Evolutionary conservation across 257 asterid genomes (phyloP).

Genomic region (Echium plantagineum): DNA sequence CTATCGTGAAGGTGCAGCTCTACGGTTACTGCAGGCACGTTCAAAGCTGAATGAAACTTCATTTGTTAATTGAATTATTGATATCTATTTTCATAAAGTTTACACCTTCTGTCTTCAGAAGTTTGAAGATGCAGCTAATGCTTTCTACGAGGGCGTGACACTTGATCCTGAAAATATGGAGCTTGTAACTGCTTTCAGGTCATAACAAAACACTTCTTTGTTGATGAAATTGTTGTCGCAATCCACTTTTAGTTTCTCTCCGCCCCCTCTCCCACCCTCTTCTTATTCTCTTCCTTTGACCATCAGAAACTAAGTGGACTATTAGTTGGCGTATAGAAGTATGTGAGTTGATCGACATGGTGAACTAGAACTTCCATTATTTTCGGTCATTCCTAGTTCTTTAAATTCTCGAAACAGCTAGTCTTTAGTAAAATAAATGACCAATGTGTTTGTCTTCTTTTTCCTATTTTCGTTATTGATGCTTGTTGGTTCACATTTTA

Average conservation of each 20-base stretch:
- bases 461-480: not conserved
- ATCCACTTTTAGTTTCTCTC: not conserved
- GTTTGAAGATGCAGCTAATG: slow-evolving; percentile 88
- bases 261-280: not conserved
- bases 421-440: no score
- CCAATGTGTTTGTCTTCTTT: no score
- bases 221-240: slow-evolving; percentile 1
- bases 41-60: not conserved
- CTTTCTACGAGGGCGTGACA: slow-evolving; percentile 84
- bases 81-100: slow-evolving; percentile 4
- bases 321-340: no score
- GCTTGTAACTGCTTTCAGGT: slow-evolving; percentile 95
- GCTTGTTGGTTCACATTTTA: not conserved
- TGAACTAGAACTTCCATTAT: no score
- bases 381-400: not conserved
- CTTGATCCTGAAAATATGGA: slow-evolving; percentile 81
- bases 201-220: not conserved
- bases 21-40: slow-evolving; percentile 60
- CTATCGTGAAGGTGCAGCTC: slow-evolving; percentile 95
- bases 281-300: no score
- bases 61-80: not conserved
- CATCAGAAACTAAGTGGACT: no score
- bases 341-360: no score
- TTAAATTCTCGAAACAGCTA: no score
- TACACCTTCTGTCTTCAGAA: slow-evolving; percentile 33